Percentiles rank a stretch among this genome's conserved stretches.
Evolutionary conservation across 208 protist species (phyloP).

Genomic region (Acanthamoeba royreba): DNA sequence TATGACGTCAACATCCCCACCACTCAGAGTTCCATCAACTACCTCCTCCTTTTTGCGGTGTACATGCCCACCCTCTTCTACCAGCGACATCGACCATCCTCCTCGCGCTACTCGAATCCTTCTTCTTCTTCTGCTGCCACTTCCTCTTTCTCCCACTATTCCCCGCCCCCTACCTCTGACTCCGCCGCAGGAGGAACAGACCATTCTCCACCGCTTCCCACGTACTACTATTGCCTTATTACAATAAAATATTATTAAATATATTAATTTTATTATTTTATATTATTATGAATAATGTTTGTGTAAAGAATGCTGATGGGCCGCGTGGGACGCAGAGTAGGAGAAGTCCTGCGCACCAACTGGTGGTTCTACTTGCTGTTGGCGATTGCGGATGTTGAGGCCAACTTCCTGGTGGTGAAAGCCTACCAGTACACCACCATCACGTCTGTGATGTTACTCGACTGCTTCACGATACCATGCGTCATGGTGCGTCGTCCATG

Average conservation of each 20-base stretch:
- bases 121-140: neutral
- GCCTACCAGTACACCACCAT: slow-evolving; percentile 93
- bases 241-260: too few species aligned
- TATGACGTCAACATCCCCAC: slow-evolving; percentile 86
- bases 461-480: slow-evolving; percentile 90
- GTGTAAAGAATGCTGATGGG: too few species aligned
- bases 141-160: too few species aligned
- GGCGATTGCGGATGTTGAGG: slow-evolving; percentile 89
- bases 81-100: slow-evolving; percentile 70
- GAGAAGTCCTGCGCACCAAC: slow-evolving; percentile 75
- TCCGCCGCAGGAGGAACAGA: too few species aligned
- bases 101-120: slow-evolving; percentile 27
- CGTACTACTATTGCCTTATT: too few species aligned
- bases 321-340: slow-evolving; percentile 65
- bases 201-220: too few species aligned
- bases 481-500: slow-evolving; percentile 71
- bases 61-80: slow-evolving; percentile 40
- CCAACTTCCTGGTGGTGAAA: slow-evolving; percentile 89
- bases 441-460: slow-evolving; percentile 87
- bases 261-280: too few species aligned
- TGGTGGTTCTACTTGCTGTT: slow-evolving; percentile 89
- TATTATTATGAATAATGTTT: too few species aligned
- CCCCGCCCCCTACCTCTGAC: too few species aligned
- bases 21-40: slow-evolving; percentile 75
- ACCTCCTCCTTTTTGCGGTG: slow-evolving; percentile 51